A percentile compares a stretch with the other conserved stretches of the same genome.
Evolutionary conservation across 2,329 filamentous ascomycete species (phyloP).

Genomic region (Didymella glomerata): DNA sequence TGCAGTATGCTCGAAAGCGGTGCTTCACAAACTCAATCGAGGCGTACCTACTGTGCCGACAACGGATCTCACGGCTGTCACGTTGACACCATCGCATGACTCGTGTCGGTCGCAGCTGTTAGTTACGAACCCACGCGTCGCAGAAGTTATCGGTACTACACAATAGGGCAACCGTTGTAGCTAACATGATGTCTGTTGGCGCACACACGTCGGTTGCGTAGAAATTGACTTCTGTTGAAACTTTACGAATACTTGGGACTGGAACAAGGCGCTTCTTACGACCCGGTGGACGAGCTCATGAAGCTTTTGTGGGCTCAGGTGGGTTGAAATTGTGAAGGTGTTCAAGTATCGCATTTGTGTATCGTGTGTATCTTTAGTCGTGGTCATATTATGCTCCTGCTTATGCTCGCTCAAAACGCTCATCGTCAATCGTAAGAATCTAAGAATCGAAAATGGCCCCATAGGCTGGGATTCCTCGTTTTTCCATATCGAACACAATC

Average conservation of each 20-base stretch:
- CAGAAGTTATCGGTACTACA: neutral
- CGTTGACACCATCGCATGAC: neutral
- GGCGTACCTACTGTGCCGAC: neutral
- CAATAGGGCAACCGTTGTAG: neutral
- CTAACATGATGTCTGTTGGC: neutral
- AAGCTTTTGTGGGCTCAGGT: too few species aligned
- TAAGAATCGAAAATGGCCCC: conserved; percentile 77
- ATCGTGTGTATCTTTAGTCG: conserved; percentile 1
- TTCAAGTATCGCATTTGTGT: neutral
- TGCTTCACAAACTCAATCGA: neutral
- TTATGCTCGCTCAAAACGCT: conserved; percentile 5
- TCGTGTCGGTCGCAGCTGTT: neutral
- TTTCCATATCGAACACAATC: conserved; percentile 75
- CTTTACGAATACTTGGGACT: too few species aligned
- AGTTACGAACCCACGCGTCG: neutral
- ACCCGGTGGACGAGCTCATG: too few species aligned
- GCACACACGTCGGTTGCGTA: neutral
- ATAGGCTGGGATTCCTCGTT: conserved; percentile 71
- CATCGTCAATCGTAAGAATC: neutral
- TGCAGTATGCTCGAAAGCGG: neutral
- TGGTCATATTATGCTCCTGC: neutral
- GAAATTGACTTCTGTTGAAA: neutral
- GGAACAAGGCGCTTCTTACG: too few species aligned
- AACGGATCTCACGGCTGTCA: neutral
- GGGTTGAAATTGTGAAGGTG: neutral